Base-by-base conservation (phyloP, 257 asterid species). In the Lycium barbarum region DNA sequence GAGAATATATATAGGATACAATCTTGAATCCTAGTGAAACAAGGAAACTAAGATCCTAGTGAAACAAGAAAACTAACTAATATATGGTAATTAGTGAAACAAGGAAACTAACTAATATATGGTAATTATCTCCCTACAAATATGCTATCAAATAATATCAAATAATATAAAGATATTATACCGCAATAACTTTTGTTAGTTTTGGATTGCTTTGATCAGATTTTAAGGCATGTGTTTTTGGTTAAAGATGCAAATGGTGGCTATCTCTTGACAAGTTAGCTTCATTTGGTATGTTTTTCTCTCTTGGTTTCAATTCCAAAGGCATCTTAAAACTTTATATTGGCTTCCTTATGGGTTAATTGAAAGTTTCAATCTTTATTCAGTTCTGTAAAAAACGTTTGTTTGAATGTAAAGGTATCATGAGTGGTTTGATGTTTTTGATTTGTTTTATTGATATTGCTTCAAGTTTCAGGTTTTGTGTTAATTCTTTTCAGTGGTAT, bases 201-300 rank as follows among this genome's bases (percentile, higher is more conserved):
- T 90, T 58, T 58, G 20, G 84, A 86, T 82, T 86, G 86, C 63
- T 80, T 80, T 5, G 78, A 47, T 82, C 65, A 74, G 79, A 79
- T 79, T 79, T 55, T 53, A 57, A 67, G 86, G 84, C 87, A 84
- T 87, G 91, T 90, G 87, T 80, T 88, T 88, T 84, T 43, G 83
- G 72, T 84, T 86, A 58, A 79, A 89, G 91, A 84, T 87, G 86
- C 89, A 86, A 87, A 86, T 86, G 84, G 83, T 86, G 89, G 80
- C 83, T 88, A 85, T 83, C 83, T 87, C 84, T 85, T 84, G 11
- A 78, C 83, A 87, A 88, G 85, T 66, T 90, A 88, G 88, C 91
- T 91, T 90, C 92, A 87, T 87, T 85, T 93, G 93, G 94, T 93
- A 86, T 80, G 89, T 78, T 68, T 54, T 71, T 54, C 59, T 54